Evolutionary conservation across 306 rosid genomes (phyloP), one percentile per base, ranked within the genome.

Genomic region (Rosa rugosa): DNA sequence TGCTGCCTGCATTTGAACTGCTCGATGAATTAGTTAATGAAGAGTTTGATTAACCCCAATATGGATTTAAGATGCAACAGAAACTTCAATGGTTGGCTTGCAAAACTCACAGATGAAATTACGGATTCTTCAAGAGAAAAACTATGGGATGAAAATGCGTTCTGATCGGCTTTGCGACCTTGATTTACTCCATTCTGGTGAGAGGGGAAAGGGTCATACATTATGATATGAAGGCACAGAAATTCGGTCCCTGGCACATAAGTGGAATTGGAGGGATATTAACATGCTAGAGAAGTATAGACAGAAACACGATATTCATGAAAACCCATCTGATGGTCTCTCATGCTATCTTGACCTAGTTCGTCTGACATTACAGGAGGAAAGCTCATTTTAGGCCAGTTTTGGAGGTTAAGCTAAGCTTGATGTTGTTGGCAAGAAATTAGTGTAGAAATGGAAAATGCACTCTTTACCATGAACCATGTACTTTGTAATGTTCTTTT

Each of bases 1-100:
- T 89, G 46, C 79, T 92, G 64, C 77, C 81, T 69, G 86, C 86
- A 11, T 90, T 90, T 87, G 92, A 90, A 83, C 84, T 92, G 69
- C 86, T 94, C 79, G 97, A 92, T 83, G 89, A 92, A 62, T 75
- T 94, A 46, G 77, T 84, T 54, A 38, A 73, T 68, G 6, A 44
- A 69, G 78, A 86, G 56, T 51, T 82, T 36, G 73, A 65, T 38
- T 62, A 44, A 45, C 49, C 75, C 54, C 50, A 45, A 41, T 67
- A 57, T 23, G 65, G 79, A 77, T 42, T 44, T 77, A 71, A 13
- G 75, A 77, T 25, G 71, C 75, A 53, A 69, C 63, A 44, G 59
- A 20, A 41, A 31, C 41, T 75, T 11, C 51, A n/a, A 40, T 62
- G 27, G 57, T 72, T 57, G 18, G 50, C 62, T 0, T 1, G 16